These are phyloP conservation scores for Rusavskia elegans DNA, from an alignment of 495 filamentous ascomycete genomes.

Conservation along the genomic window DNA sequence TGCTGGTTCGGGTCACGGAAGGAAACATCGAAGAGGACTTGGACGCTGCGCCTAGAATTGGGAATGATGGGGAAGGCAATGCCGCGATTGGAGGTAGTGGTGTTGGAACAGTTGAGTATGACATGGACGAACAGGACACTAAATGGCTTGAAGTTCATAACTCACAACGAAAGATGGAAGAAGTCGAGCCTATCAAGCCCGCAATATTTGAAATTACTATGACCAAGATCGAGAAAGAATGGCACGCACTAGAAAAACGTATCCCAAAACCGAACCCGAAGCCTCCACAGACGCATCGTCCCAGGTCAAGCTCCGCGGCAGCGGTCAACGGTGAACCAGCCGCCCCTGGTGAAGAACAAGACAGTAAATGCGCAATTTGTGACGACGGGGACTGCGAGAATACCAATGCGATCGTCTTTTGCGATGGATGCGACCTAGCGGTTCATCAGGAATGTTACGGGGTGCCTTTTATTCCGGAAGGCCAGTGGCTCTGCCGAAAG, in stretches of 20 bases:
- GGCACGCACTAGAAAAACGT: conserved; percentile 87
- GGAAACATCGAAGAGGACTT: conserved; percentile 69
- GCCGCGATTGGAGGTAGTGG: conserved; percentile 24
- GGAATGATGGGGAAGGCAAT: conserved; percentile 45
- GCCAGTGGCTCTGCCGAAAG: conserved; percentile 95
- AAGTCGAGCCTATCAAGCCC: conserved; percentile 68
- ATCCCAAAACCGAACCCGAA: conserved; percentile 95
- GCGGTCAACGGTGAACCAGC: conserved; percentile 82
- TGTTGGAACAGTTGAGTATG: conserved; percentile 82
- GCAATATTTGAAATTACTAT: conserved; percentile 95
- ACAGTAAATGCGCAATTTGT: conserved; percentile 94
- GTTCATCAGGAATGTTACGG: conserved; percentile 99
- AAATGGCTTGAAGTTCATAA: conserved; percentile 88
- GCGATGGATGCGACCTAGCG: conserved; percentile 91
- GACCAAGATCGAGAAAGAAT: conserved; percentile 97
- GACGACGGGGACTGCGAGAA: conserved; percentile 98
- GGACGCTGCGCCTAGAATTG: conserved; percentile 43
- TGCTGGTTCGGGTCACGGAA: conserved; percentile 64
- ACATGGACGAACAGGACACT: conserved; percentile 99
- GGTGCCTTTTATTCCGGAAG: conserved; percentile 95
- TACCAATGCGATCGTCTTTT: conserved; percentile 99
- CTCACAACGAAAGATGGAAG: conserved; percentile 48
- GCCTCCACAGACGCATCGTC: conserved; percentile 79
- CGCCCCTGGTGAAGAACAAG: conserved; percentile 76
- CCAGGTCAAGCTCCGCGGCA: conserved; percentile 78